Base-by-base conservation (phyloP, 805 yeast species). In the Ogataea kodamae region DNA sequence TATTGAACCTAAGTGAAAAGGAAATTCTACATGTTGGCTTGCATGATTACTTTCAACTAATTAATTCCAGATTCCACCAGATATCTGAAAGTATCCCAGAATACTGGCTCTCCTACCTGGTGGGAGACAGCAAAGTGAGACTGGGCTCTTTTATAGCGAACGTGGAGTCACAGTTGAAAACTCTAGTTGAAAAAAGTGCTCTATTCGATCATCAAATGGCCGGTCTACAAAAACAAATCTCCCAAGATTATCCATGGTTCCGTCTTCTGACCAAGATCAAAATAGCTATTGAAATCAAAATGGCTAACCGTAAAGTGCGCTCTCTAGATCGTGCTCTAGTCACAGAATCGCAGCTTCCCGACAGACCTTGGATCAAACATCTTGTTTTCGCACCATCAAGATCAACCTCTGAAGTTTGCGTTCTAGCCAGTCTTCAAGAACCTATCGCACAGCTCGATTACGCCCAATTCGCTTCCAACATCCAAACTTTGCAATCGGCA, bases 171-270 rank as follows among this genome's bases (percentile, higher is more conserved):
- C 22, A 33, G 19, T 33, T 44, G 19, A 34, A 40, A 6, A 25
- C 34, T 3, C 19, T 54, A 14, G 22, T 39, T 5, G 26, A 28
- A 6, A 37, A 33, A 16, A 29, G 52, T 8, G 8, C 11, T 1
- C 31, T 31, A 3, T 54, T 55, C 33, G 62, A 57, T 25, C 22
- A 19, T 1, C 36, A 30, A 3, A 22, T 54, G 36, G 40, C 36
- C n/a, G 12, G 12, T 2, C 63, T 85, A 17, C 77, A 75, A 42
- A 57, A 61, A 2, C 66, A 70, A 20, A 72, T 78, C 35, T 57
- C 67, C 1, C 61, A 68, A 25, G 97, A 86, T 47, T 81, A 73
- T 48, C 88, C 96, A 1, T 82, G 95, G 88, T 86, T 80, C 62
- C 65, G 70, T 42, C 61, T 70, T 33, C 70, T 66, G 44, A 71